These are phyloP conservation scores for Rhynchospora tenuis DNA, from an alignment of 176 grass and related monocot genomes.

Conservation along the genomic window DNA sequence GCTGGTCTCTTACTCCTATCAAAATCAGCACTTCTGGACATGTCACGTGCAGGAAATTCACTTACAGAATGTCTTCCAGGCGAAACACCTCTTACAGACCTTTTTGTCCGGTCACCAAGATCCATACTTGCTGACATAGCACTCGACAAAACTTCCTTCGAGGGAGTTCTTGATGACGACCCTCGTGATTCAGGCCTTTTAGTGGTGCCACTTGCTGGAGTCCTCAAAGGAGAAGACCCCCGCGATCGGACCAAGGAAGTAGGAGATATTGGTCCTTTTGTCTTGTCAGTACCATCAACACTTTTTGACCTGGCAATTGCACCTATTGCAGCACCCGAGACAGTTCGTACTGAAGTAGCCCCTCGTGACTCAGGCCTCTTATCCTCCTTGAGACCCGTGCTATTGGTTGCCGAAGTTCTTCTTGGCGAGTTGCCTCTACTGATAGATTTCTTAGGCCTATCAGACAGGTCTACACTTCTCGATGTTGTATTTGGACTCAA, in stretches of 20 bases:
- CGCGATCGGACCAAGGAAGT: background rate
- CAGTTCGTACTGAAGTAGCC: constrained; percentile 3
- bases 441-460: constrained; percentile 14
- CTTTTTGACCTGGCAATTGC: constrained; percentile 11
- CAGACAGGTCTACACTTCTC: constrained; percentile 18
- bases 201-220: background rate
- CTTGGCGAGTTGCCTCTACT: constrained; percentile 14
- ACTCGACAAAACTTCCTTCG: constrained; percentile 6
- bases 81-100: constrained; percentile 3
- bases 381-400: constrained; percentile 5
- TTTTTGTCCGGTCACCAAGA: constrained; percentile 1
- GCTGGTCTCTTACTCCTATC: constrained; percentile 41
- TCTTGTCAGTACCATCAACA: constrained; percentile 1
- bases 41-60: constrained; percentile 31
- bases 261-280: constrained; percentile 7
- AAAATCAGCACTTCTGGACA: constrained; percentile 67
- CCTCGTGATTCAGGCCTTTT: constrained; percentile 19
- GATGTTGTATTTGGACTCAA: constrained; percentile 11
- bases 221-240: constrained; percentile 6
- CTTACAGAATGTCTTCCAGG: background rate
- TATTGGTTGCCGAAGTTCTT: background rate
- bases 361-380: background rate
- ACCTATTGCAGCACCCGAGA: background rate
- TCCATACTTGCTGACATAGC: background rate
- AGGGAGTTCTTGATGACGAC: background rate